Evolutionary conservation across 257 asterid genomes (phyloP).

Genomic region (Gardenia jasminoides): DNA sequence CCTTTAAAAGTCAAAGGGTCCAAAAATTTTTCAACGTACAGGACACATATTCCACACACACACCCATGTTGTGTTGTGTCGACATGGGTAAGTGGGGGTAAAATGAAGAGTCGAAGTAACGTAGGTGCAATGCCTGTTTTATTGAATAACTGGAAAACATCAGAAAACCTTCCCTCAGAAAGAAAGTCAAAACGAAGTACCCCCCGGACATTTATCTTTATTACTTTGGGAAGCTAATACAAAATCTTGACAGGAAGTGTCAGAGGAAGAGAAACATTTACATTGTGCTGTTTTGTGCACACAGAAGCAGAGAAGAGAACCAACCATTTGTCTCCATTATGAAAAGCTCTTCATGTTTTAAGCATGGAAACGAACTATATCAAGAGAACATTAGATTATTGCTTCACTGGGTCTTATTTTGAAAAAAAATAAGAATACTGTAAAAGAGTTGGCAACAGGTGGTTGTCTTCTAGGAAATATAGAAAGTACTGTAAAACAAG

Average conservation of each 20-base stretch:
- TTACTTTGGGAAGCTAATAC: neutral
- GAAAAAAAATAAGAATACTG: neutral
- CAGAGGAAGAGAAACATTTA: neutral
- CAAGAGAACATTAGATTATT: neutral
- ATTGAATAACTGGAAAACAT: neutral
- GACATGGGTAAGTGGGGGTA: too few relatives aligned
- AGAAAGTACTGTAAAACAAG: neutral
- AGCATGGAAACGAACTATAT: neutral
- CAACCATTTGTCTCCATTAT: neutral
- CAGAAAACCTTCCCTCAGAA: neutral
- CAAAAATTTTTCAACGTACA: too few relatives aligned
- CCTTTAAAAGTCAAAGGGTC: too few relatives aligned
- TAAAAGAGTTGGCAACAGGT: neutral
- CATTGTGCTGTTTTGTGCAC: neutral
- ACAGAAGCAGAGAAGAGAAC: neutral
- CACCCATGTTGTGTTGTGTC: too few relatives aligned
- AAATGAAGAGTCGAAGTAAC: too few relatives aligned
- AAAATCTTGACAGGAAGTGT: neutral
- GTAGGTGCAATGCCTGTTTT: neutral
- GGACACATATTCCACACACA: too few relatives aligned
- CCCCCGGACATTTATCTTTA: neutral
- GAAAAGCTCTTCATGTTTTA: neutral
- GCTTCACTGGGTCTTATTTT: neutral
- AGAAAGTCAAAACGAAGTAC: neutral
- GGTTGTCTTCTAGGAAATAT: neutral